phyloP scores from a whole-genome alignment of 2,329 filamentous ascomycete genomes.

The Exophiala alcalophila region DNA sequence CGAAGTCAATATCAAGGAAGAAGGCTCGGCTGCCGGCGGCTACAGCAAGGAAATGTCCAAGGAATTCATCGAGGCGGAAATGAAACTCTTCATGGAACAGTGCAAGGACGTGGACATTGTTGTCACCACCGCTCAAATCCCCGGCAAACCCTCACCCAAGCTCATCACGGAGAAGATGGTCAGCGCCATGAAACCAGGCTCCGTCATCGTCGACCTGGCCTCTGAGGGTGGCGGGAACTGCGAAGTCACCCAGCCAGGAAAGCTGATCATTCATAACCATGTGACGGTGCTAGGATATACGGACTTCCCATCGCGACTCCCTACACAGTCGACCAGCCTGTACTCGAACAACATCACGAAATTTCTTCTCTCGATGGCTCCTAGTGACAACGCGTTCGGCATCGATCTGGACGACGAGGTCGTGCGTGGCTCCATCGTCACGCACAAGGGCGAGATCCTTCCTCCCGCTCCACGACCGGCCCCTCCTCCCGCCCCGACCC shows the following conservation, averaged over 20 bases:
- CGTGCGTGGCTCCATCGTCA: slow-evolving; percentile 79
- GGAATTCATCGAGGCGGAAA: slow-evolving; percentile 87
- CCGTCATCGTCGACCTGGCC: slow-evolving; percentile 82
- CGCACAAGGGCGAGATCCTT: slow-evolving; percentile 70
- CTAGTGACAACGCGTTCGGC: slow-evolving; percentile 73
- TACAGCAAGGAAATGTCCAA: slow-evolving; percentile 95
- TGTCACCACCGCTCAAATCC: slow-evolving; percentile 88
- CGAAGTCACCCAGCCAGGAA: slow-evolving; percentile 71
- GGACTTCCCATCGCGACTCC: slow-evolving; percentile 79
- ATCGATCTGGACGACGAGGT: slow-evolving; percentile 81
- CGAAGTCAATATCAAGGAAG: slow-evolving; percentile 80
- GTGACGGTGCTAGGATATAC: slow-evolving; percentile 91
- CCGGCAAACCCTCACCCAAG: slow-evolving; percentile 76
- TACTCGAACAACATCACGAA: slow-evolving; percentile 96
- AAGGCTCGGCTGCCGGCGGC: slow-evolving; percentile 77
- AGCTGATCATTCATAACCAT: slow-evolving; percentile 68
- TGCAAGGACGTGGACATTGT: slow-evolving; percentile 87
- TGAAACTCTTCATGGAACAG: slow-evolving; percentile 87
- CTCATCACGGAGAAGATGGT: slow-evolving; percentile 80
- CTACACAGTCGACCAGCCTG: slow-evolving; percentile 82
- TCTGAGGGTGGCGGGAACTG: slow-evolving; percentile 88
- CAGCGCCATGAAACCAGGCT: slow-evolving; percentile 83
- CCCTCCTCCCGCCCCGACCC: slow-evolving; percentile 54
- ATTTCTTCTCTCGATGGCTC: slow-evolving; percentile 76
- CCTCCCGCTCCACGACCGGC: slow-evolving; percentile 70